A percentile compares a stretch with the other conserved stretches of the same genome.
Conservation (phyloP, 768 basidiomycete genomes). For the Leccinum boreale region DNA sequence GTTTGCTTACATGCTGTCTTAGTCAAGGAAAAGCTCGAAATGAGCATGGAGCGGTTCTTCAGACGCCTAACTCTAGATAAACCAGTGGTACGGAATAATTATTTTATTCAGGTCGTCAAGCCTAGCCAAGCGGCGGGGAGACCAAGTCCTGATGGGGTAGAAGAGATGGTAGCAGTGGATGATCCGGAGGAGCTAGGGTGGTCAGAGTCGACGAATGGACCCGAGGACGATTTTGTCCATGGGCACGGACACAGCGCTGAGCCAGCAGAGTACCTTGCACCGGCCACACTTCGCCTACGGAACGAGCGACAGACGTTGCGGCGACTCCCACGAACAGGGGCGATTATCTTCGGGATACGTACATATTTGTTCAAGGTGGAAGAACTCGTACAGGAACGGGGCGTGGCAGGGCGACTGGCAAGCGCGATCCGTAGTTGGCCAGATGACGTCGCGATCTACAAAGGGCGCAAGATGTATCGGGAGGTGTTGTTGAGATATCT, state of each 20-base stretch:
- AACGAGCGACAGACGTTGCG: conserved; percentile 66
- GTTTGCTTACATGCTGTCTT: conserved; percentile 6
- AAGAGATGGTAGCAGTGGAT: conserved; percentile 7
- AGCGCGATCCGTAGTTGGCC: conserved; percentile 66
- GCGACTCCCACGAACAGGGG: conserved; percentile 60
- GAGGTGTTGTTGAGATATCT: conserved; percentile 18
- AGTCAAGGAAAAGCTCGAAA: conserved; percentile 62
- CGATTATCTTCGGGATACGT: conserved; percentile 66
- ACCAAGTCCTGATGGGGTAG: conserved; percentile 2
- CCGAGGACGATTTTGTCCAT: conserved; percentile 44
- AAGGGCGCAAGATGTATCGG: conserved; percentile 26
- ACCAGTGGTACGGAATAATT: conserved; percentile 72
- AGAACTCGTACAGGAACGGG: conserved; percentile 50
- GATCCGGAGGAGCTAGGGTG: conserved; percentile 70
- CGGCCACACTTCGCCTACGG: conserved; percentile 50
- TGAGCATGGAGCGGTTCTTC: conserved; percentile 69
- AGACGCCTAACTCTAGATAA: conserved; percentile 61
- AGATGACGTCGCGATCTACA: conserved; percentile 45
- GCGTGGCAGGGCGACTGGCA: conserved; percentile 59
- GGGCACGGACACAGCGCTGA: conserved; percentile 27
- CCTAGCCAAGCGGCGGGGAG: background rate
- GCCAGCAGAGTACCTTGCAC: conserved; percentile 22
- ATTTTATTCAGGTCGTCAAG: conserved; percentile 43
- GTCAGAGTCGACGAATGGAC: conserved; percentile 52
- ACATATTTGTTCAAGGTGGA: conserved; percentile 58